A percentile compares a stretch with the other conserved stretches of the same genome.
These are phyloP conservation scores for Ophiobolus disseminans DNA, from an alignment of 2,329 filamentous ascomycete genomes.

Conservation along the genomic window DNA sequence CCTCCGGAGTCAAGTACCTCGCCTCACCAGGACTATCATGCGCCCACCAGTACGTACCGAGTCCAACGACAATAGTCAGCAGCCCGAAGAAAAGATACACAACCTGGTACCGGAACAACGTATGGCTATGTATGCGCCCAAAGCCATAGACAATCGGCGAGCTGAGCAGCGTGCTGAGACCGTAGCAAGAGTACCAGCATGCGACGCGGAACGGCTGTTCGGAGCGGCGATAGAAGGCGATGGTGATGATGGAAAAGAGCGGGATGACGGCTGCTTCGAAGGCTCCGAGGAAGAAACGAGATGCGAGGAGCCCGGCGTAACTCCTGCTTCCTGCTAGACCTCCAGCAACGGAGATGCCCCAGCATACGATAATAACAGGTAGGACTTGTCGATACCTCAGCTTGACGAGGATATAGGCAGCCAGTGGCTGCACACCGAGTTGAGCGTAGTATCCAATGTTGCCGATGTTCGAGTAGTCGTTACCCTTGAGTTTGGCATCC, in stretches of 20 bases:
- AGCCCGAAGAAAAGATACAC: slow-evolving; percentile 54
- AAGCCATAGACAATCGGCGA: slow-evolving; percentile 68
- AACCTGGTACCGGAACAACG: slow-evolving; percentile 69
- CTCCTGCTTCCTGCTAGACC: slow-evolving; percentile 27
- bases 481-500: slow-evolving; percentile 48
- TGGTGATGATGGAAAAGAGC: slow-evolving; percentile 35
- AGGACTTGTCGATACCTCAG: slow-evolving; percentile 38
- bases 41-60: slow-evolving; percentile 52
- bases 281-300: slow-evolving; percentile 31
- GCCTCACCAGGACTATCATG: slow-evolving; percentile 67
- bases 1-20: slow-evolving; percentile 66
- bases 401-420: slow-evolving; percentile 58
- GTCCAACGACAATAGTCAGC: slow-evolving; percentile 49
- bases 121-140: slow-evolving; percentile 60
- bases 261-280: slow-evolving; percentile 37
- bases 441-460: slow-evolving; percentile 60
- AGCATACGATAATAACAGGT: slow-evolving; percentile 51
- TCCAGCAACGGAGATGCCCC: slow-evolving; percentile 52
- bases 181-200: slow-evolving; percentile 73
- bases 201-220: slow-evolving; percentile 27
- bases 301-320: slow-evolving; percentile 28
- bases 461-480: slow-evolving; percentile 57
- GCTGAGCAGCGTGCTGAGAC: slow-evolving; percentile 65
- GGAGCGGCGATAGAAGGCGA: slow-evolving; percentile 30
- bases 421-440: slow-evolving; percentile 60